Evolutionary conservation across 176 grass and related monocot genomes (phyloP), one percentile per base, ranked within the genome.

Genomic region (Tuctoria greenei): DNA sequence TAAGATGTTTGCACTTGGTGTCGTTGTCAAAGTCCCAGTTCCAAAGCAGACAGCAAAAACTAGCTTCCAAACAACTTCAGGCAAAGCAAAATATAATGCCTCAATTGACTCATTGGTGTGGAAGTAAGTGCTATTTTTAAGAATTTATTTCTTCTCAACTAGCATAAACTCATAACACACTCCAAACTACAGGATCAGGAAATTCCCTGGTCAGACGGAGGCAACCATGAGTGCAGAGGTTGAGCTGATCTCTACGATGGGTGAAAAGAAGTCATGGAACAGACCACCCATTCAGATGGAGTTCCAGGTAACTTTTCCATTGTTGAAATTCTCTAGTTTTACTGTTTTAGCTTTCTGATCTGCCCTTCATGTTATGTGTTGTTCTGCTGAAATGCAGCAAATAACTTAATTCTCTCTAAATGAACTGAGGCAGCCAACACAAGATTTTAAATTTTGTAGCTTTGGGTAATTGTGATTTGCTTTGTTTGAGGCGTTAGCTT

Each of bases 31-130:
- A 87, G 87, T 99, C 47, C 96, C 96, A 28, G 96, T 99, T 82
- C 96, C 96, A 61, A 99, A 99, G 74, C 96, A 99, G 88, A 99
- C 96, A 40, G 96, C 96, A 42, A 99, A 99, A 73, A 90, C 92
- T 44, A 99, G 92, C 84, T 99, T 99, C 85, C 96, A 99, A 83
- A 91, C 93, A 59, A 99, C 96, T 37, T 86, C 89, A 78, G 92
- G 96, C 82, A 94, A 93, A 92, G 96, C 96, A 42, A 99, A 99
- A 77, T 99, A 99, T 85, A 99, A 99, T 65, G 96, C 96, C 79
- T 95, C 96, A 18, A 90, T 99, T 71, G 96, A 99, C 72, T 99
- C 89, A 73, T 70, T 95, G 71, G 96, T 99, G 72, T 99, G 96
- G 96, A 99, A 95, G 96, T 99, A 95, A 87, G 96, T 88, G 60